Percentiles rank a stretch among this genome's conserved stretches.
These are phyloP conservation scores for Colletotrichum siamense DNA, from an alignment of 2,329 filamentous ascomycete species.

Conservation along the genomic window DNA sequence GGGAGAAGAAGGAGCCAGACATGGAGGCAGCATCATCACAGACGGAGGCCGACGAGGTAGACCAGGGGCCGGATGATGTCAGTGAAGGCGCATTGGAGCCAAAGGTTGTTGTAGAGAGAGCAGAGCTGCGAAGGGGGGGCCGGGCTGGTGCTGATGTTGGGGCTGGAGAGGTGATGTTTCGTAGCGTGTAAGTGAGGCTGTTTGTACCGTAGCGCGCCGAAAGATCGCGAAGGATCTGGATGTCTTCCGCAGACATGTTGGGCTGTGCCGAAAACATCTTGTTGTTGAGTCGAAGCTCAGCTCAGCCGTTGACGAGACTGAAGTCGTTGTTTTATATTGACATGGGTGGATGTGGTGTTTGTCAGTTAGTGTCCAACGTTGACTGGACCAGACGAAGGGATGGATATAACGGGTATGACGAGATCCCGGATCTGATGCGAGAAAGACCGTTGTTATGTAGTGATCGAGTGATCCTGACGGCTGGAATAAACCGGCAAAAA, in stretches of 20 bases:
- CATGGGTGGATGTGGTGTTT: neutral
- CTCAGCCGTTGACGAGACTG: neutral
- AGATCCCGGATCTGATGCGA: neutral
- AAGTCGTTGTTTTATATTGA: neutral
- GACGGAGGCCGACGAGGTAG: constrained; percentile 44
- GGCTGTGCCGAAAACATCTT: neutral
- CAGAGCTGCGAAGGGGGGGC: constrained; percentile 31
- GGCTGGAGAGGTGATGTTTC: neutral
- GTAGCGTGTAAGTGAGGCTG: neutral
- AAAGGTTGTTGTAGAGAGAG: constrained; percentile 45
- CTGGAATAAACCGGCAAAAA: neutral
- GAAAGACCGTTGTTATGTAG: constrained; percentile 7
- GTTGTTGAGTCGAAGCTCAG: neutral
- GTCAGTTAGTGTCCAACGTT: neutral
- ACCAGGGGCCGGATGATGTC: constrained; percentile 34
- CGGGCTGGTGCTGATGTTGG: neutral
- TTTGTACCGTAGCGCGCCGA: constrained; percentile 9
- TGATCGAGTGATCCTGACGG: neutral
- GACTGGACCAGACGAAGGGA: neutral
- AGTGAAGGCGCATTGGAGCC: constrained; percentile 47
- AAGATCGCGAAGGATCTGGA: neutral
- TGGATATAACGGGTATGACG: neutral
- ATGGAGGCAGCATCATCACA: constrained; percentile 44
- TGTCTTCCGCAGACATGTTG: constrained; percentile 7
- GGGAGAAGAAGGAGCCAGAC: constrained; percentile 33